Base-by-base conservation (phyloP, 1,284 basidiomycete species). In the Ustilago esculenta region DNA sequence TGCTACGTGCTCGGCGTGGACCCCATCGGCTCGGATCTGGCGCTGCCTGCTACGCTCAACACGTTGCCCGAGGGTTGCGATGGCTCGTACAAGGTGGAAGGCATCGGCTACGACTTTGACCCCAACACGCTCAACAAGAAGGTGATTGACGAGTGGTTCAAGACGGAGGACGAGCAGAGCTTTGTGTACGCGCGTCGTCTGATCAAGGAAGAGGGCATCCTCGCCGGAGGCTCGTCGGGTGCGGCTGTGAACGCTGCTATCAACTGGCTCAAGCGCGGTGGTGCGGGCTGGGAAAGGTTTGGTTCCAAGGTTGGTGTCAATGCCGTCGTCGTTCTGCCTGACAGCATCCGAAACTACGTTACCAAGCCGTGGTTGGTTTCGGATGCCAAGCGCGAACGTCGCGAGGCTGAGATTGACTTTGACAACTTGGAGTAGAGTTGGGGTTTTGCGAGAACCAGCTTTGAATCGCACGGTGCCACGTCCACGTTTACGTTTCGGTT, bases 331-430 rank as follows among this genome's bases (percentile, higher is more conserved):
- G 78, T 98, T 34, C 84, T 96, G 36, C 88, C 95, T 23, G 95
- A 98, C 80, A 92, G 92, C 3, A 89, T 97, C 55, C 87, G 94
- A 61, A 98, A 98, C 83, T 98, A 98, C 83, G 95, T 98, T 88
- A 92, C 90, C 84, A 96, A 95, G 81, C 74, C 76, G 12, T 83
- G 82, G 82, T 73, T 83, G 35, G 44, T 77, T 18, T 73, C 72
- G 32, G 72, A 67, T 33, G 64, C 58, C 51, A 60, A 65, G 50
- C 54, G 50, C 18, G 69, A 72, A 52, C 46, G 46, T 43, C 63
- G 57, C 21, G 41, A 70, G 49, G 55, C 56, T 27, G 67, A 70
- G 52, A 60, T 70, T 23, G 67, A 70, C 56, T 70, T 56, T 60
- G 60, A 56, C 52, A 64, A 52, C 39, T 65, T 70, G 40, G 53